Evolutionary conservation across 1,139 yeast genomes (phyloP), one percentile per base, ranked within the genome.

Genomic region (Oligophagozyma castellii): DNA sequence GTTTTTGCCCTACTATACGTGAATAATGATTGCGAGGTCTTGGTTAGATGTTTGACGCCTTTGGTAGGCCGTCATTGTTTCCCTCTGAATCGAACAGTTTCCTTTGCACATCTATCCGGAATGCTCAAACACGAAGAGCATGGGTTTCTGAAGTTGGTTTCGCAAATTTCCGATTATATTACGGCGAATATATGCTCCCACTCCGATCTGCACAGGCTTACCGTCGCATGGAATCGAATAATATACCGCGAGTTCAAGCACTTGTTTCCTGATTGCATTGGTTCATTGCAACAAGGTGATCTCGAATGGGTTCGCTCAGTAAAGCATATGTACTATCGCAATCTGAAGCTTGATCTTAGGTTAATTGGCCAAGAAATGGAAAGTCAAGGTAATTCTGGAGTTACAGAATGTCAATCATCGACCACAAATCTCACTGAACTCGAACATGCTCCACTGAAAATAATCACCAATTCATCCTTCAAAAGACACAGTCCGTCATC

Each of bases 161-260:
- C 38, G 24, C 40, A 41, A 7, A 32, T 50, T 10, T 38, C 42
- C 40, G 23, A 35, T 8, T 29, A 35, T 22, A 28, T 46, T 19
- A 41, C 41, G 22, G 8, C 19, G 10, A 12, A 14, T 5, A 21
- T 4, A 12, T 22, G 24, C 19, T 26, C 23, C 22, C 22, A 22
- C 14, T 14, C n/a, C 19, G 11, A 13, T 6, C 20, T 14, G 13
- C 26, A 33, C 12, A 29, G 38, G 12, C 24, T 42, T 13, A 26
- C 30, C 4, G 26, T 29, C 20, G 48, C 50, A 6, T 51, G 56
- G 55, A 51, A 51, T 30, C 40, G 55, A 21, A 38, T 47, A 2
- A 37, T 49, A 32, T 37, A 40, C 24, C 41, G 40, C 29, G 48
- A 43, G 11, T 51, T 51, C 30, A 43, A 38, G 15, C n/a, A 26